Conservation (phyloP, 192 early-diverging fungal genomes). For the Entomortierella chlamydospora region DNA sequence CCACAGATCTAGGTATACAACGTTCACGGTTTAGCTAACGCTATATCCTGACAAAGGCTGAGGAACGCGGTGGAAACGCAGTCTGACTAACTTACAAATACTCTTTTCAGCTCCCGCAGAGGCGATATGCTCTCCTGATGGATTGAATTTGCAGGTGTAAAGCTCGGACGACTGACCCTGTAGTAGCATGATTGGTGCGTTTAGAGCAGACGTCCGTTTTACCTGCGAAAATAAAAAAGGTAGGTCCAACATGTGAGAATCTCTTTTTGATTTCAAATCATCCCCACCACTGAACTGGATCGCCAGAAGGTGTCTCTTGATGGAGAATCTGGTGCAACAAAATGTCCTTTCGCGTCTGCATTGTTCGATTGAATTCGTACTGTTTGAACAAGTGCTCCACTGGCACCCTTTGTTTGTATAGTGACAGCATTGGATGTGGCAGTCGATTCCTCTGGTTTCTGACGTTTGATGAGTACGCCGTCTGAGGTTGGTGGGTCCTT, state of each 20-base stretch:
- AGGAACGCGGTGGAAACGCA: background rate
- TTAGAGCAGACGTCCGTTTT: slow-evolving; percentile 34
- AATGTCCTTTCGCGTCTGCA: no score
- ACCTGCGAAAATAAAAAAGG: slow-evolving; percentile 18
- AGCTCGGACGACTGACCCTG: slow-evolving; percentile 76
- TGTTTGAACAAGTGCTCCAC: slow-evolving; percentile 52
- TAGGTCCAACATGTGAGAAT: slow-evolving; percentile 13
- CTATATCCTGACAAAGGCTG: background rate
- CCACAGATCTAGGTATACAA: slow-evolving; percentile 81
- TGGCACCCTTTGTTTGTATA: slow-evolving; percentile 42
- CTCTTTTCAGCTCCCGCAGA: slow-evolving; percentile 84
- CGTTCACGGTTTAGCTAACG: background rate
- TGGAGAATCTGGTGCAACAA: no score
- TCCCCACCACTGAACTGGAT: background rate
- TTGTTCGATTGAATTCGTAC: slow-evolving; percentile 30
- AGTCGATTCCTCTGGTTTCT: slow-evolving; percentile 42
- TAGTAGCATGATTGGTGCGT: slow-evolving; percentile 38
- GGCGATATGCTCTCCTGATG: slow-evolving; percentile 83
- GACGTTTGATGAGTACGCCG: slow-evolving; percentile 48
- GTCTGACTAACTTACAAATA: slow-evolving; percentile 67
- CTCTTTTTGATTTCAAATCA: background rate
- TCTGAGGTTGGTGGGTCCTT: slow-evolving; percentile 52
- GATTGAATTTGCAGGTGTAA: slow-evolving; percentile 87
- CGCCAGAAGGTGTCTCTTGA: no score
- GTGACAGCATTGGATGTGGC: slow-evolving; percentile 41